Base-by-base conservation (phyloP, 495 filamentous ascomycete genomes). In the Penicillium crystallinum region DNA sequence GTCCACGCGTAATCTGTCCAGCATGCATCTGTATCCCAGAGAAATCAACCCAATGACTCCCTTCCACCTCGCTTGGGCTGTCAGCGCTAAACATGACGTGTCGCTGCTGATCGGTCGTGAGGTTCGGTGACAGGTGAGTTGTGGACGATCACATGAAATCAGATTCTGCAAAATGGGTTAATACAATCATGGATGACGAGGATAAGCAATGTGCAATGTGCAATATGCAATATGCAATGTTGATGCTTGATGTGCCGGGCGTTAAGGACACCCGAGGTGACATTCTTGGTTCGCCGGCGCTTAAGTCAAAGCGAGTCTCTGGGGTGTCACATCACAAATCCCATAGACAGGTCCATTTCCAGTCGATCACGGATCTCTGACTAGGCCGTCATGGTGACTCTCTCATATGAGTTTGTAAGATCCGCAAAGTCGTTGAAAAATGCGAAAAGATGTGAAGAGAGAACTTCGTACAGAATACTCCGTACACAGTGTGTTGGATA, bases 81-180 rank as follows among this genome's bases (percentile, higher is more conserved):
- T 50, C 29, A 15, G 48, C 48, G 48, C 48, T 14, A 50, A 50
- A 35, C 38, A 25, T 34, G 37, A 50, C 48, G 48, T 25, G 37
- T 50, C 38, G 36, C 21, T 50, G 48, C 38, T 31, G 48, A 50
- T 50, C 48, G 29, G 34, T 38, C 27, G 22, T 48, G 18, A 14
- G 19, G 9, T 25, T 27, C 1, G 48, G 14, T 42, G 37, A 34
- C 21, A 34, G 6, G 11, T 50, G 27, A 34, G 34, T 0, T 35
- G 9, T 50, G 14, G 37, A 12, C 38, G 29, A 50, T 50, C 48
- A 34, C n/a, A 27, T 41, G 36, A 7, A 6, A 40, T 31, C 27
- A 18, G 9, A 10, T 31, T 21, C 17, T 21, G 29, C 8, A 15
- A n/a, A 33, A 17, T 50, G 7, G 21, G 14, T 15, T 22, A 9